Percentiles rank a stretch among this genome's conserved stretches.
These are phyloP conservation scores for Fusarium sp. DNA, from an alignment of 2,329 filamentous ascomycete species.

Conservation along the genomic window DNA sequence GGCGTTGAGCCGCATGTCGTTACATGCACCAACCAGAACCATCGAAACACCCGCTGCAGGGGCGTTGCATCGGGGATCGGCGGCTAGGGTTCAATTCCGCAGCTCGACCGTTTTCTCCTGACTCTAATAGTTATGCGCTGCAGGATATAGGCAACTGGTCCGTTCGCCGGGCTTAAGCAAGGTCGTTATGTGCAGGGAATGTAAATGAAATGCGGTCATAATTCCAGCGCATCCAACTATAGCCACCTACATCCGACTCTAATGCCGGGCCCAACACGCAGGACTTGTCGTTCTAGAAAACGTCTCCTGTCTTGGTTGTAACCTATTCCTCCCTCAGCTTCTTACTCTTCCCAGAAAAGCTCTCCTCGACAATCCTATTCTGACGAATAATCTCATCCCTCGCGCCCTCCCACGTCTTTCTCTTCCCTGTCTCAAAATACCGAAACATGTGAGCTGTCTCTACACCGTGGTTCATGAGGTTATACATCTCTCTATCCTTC, in stretches of 20 bases:
- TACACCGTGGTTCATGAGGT: constrained; percentile 51
- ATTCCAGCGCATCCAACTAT: background rate
- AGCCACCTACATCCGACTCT: background rate
- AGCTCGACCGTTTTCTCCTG: background rate
- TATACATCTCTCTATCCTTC: constrained; percentile 48
- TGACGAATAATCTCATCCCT: constrained; percentile 38
- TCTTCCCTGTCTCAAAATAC: constrained; percentile 53
- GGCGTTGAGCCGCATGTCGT: background rate
- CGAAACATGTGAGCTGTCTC: constrained; percentile 53
- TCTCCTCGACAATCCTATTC: constrained; percentile 9
- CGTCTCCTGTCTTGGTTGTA: background rate
- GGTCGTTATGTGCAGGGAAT: background rate
- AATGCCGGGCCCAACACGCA: background rate
- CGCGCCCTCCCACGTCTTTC: constrained; percentile 52
- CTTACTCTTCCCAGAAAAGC: background rate
- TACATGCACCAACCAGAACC: constrained; percentile 1
- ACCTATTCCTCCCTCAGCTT: constrained; percentile 4
- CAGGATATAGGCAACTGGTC: background rate
- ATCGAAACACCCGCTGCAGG: constrained; percentile 2
- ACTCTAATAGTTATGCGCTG: background rate
- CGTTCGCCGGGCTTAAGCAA: background rate
- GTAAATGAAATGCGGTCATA: background rate
- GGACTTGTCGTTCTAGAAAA: background rate
- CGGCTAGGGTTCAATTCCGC: background rate
- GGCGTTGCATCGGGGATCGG: constrained; percentile 8